Conservation (phyloP, 352 stramenopile species). For the Saprolegnia diclina region DNA sequence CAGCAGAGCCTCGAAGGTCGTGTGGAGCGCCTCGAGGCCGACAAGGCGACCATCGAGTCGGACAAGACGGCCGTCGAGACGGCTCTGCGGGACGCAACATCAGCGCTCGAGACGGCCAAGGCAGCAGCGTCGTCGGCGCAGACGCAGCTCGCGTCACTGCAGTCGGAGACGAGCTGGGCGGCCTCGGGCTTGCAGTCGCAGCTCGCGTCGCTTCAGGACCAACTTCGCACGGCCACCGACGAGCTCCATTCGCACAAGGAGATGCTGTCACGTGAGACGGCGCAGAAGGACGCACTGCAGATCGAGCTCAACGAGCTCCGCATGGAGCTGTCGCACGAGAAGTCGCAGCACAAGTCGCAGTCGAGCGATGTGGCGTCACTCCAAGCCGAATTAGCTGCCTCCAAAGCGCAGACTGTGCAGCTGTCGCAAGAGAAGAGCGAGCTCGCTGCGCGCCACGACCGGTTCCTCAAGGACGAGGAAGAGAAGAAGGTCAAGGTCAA, state of each 20-base stretch:
- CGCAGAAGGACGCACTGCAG: not conserved
- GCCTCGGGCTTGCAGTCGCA: constrained; percentile 34
- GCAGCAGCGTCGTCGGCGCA: constrained; percentile 7
- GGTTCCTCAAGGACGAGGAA: constrained; percentile 34
- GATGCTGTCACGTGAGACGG: constrained; percentile 33
- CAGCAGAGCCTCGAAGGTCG: not conserved
- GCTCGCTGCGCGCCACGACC: constrained; percentile 35
- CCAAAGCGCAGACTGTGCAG: constrained; percentile 21
- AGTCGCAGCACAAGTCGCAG: constrained; percentile 14
- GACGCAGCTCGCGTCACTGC: constrained; percentile 38
- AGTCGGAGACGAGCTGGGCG: constrained; percentile 24
- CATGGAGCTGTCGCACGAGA: constrained; percentile 7
- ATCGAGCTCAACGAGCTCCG: constrained; percentile 16
- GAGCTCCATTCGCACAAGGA: constrained; percentile 36
- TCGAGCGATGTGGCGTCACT: not conserved
- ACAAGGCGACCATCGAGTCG: not conserved
- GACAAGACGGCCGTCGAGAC: not conserved
- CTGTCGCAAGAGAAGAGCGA: constrained; percentile 38
- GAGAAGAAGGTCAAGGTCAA: constrained; percentile 38
- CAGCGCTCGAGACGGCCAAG: too few relatives aligned
- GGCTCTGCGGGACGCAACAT: not conserved
- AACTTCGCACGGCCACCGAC: constrained; percentile 29
- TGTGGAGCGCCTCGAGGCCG: not conserved
- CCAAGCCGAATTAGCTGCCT: not conserved
- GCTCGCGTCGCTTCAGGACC: constrained; percentile 33